Evolutionary conservation across 2,329 filamentous ascomycete species (phyloP), one percentile per base, ranked within the genome.

Genomic region (Bipolaris oryzae): DNA sequence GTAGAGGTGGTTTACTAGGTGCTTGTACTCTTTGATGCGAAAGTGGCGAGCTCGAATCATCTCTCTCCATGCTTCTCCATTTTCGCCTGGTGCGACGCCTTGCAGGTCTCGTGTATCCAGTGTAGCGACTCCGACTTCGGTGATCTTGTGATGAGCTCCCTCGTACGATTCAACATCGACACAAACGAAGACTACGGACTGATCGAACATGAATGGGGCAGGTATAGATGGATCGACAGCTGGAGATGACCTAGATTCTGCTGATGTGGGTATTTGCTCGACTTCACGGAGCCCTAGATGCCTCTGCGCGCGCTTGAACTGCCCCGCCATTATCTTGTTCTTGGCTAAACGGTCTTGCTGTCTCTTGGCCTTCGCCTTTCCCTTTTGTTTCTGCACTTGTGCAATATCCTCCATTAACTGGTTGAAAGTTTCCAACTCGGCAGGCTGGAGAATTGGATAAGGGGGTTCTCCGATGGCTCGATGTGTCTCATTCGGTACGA

Each of bases 101-200:
- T 76, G 66, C 20, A 92, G 74, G 48, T 85, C 81, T 18, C 78
- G 73, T 1, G 89, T 92, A 72, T 98, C 92, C 0, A 98, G 80
- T 2, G 88, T 87, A 1, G 91, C 88, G 38, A 99, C 81, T 0
- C 95, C 95, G 37, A 99, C 82, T 74, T 99, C 95, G 0, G 93
- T 96, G 56, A 98, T 83, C 11, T 85, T 79, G 33, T 82, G 79
- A 11, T 86, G 84, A 42, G 85, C 80, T 20, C 78, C 77, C 74
- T 99, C 95, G 55, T 88, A 91, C 1, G 89, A 87, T 75, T 99
- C 95, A 31, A 95, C 80, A 67, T 99, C 95, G 42, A 98, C 81
- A 60, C 85, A 87, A 56, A 96, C 80, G 64, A 97, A 89, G 7
- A 96, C 81, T 0, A 79, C 64, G n/a, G 75, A 72, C 41, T 82